Percentiles rank a stretch among this genome's conserved stretches.
Conservation (phyloP, 257 asterid species). For the Nicotiana noctiflora region DNA sequence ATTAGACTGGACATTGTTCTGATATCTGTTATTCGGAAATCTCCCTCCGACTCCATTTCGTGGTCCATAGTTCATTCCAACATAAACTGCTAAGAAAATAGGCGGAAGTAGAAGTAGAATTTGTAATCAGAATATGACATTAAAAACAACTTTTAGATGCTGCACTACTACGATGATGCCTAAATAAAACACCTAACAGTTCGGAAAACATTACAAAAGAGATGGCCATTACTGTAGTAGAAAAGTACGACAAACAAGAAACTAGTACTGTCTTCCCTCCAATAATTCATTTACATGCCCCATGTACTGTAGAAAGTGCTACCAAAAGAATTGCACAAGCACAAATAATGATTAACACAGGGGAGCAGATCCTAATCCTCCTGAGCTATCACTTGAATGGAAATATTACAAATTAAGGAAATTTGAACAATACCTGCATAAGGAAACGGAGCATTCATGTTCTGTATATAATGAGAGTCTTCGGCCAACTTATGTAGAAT, state of each 20-base stretch:
- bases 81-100: constrained; percentile 21
- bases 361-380: background rate
- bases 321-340: background rate
- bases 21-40: constrained; percentile 26
- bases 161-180: background rate
- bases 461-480: constrained; percentile 50
- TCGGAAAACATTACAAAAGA: background rate
- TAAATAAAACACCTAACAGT: background rate
- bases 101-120: background rate
- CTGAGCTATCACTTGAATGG: background rate
- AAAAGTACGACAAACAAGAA: background rate
- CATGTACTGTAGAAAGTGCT: background rate
- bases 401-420: background rate
- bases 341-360: background rate
- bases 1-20: constrained; percentile 17
- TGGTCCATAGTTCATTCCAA: constrained; percentile 25
- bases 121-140: background rate
- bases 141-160: background rate
- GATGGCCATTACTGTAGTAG: background rate
- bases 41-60: constrained; percentile 34
- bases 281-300: background rate
- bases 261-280: background rate
- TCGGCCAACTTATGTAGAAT: too few species aligned
- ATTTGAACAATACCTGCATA: constrained; percentile 53
- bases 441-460: constrained; percentile 62